Conservation (phyloP, 2,329 filamentous ascomycete genomes). For the Cryphonectria naterciae region DNA sequence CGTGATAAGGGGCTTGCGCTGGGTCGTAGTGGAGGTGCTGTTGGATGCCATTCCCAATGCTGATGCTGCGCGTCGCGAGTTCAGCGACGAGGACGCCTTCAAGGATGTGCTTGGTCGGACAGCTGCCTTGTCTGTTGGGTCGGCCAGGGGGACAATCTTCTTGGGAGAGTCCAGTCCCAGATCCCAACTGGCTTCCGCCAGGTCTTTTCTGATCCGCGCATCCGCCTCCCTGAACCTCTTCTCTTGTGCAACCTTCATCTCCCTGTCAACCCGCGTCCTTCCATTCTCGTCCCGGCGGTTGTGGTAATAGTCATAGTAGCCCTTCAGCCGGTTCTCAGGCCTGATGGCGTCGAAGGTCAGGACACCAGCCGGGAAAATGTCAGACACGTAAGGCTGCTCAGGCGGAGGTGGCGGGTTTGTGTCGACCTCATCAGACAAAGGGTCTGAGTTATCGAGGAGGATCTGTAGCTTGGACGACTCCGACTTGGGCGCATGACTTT, state of each 20-base stretch:
- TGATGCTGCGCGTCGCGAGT: constrained; percentile 59
- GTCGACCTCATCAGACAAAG: constrained; percentile 53
- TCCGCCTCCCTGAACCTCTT: constrained; percentile 62
- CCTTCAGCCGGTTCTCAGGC: constrained; percentile 62
- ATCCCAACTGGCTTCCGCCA: constrained; percentile 50
- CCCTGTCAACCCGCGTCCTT: constrained; percentile 63
- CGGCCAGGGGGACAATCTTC: constrained; percentile 37
- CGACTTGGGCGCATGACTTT: constrained; percentile 57
- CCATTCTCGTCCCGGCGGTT: constrained; percentile 71
- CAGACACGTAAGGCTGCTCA: constrained; percentile 70
- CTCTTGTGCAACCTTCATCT: constrained; percentile 59
- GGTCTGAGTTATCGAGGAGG: constrained; percentile 55
- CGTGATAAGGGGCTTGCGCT: constrained; percentile 29
- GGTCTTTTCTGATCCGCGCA: constrained; percentile 67
- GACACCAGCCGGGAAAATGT: constrained; percentile 64
- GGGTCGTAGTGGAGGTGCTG: constrained; percentile 35
- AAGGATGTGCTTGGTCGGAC: constrained; percentile 12
- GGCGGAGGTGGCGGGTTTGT: constrained; percentile 25
- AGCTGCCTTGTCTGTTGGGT: constrained; percentile 29
- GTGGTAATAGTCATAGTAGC: constrained; percentile 63
- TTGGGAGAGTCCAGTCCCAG: constrained; percentile 50
- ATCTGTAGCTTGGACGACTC: constrained; percentile 65
- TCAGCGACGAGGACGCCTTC: constrained; percentile 52
- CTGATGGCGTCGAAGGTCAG: constrained; percentile 63
- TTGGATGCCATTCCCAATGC: constrained; percentile 50